Percentiles rank a stretch among this genome's conserved stretches.
Evolutionary conservation across 2,329 filamentous ascomycete species (phyloP).

Genomic region (Amylocarpus encephaloides): DNA sequence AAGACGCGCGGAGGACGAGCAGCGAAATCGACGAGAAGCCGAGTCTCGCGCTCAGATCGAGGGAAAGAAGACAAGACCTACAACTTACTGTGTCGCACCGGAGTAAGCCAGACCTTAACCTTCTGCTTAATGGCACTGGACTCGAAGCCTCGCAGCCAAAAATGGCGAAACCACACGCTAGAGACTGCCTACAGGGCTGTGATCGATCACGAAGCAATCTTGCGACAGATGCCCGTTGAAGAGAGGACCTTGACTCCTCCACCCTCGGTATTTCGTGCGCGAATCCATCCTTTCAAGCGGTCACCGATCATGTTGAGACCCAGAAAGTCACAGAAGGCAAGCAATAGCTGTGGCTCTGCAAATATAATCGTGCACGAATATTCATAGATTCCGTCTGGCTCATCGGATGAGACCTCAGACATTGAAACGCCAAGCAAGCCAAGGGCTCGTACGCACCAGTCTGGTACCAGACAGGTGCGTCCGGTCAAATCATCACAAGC

Average conservation of each 20-base stretch:
- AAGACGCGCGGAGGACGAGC: conserved; percentile 5
- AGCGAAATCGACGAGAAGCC: not conserved
- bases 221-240: conserved; percentile 7
- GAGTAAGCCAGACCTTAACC: not conserved
- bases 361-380: conserved; percentile 9
- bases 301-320: conserved; percentile 8
- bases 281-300: conserved; percentile 9
- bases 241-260: conserved; percentile 9
- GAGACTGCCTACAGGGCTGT: conserved; percentile 11
- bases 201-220: conserved; percentile 11
- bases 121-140: conserved; percentile 17
- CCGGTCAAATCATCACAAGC: conserved; percentile 11
- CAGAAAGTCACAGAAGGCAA: conserved; percentile 9
- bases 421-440: conserved; percentile 14
- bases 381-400: conserved; percentile 12
- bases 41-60: no score
- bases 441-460: conserved; percentile 11
- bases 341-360: conserved; percentile 11
- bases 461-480: conserved; percentile 10
- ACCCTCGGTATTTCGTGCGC: conserved; percentile 8
- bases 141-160: conserved; percentile 14
- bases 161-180: conserved; percentile 16
- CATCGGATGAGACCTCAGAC: conserved; percentile 12
- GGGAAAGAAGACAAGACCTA: not conserved
- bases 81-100: not conserved